Conservation (phyloP, 2,329 filamentous ascomycete species). For the Colletotrichum sublineola region DNA sequence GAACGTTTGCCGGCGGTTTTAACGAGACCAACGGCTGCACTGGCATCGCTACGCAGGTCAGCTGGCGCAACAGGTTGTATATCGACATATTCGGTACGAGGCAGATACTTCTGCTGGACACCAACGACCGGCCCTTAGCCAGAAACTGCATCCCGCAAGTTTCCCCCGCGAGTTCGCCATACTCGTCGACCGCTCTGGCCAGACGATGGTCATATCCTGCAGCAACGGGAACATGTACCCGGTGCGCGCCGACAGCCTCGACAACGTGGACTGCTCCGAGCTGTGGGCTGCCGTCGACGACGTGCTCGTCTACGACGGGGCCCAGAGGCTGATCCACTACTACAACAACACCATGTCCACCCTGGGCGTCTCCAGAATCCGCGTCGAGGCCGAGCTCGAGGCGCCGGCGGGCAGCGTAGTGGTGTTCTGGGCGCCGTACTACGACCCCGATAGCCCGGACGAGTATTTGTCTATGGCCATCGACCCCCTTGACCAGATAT, state of each 20-base stretch:
- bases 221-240: conserved; percentile 53
- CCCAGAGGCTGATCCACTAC: conserved; percentile 50
- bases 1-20: too few species aligned
- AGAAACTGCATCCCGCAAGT: too few species aligned
- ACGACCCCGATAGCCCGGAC: conserved; percentile 10
- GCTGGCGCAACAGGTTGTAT: too few species aligned
- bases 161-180: conserved; percentile 45
- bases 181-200: conserved; percentile 42
- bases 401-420: conserved; percentile 43
- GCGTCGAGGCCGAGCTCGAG: conserved; percentile 42
- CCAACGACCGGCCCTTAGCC: too few species aligned
- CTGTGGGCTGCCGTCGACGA: conserved; percentile 45
- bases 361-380: conserved; percentile 45
- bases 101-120: too few species aligned
- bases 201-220: conserved; percentile 49
- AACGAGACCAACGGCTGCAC: too few species aligned
- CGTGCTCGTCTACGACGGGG: conserved; percentile 45
- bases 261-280: conserved; percentile 44
- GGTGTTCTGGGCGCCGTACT: conserved; percentile 43
- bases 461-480: conserved; percentile 44
- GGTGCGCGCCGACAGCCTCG: conserved; percentile 42
- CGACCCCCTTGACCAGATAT: conserved; percentile 44
- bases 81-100: too few species aligned
- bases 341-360: conserved; percentile 50
- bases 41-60: too few species aligned